Percentiles rank a stretch among this genome's conserved stretches.
Evolutionary conservation across 2,329 filamentous ascomycete genomes (phyloP).

Genomic region (Pyrenophora tritici-repentis): DNA sequence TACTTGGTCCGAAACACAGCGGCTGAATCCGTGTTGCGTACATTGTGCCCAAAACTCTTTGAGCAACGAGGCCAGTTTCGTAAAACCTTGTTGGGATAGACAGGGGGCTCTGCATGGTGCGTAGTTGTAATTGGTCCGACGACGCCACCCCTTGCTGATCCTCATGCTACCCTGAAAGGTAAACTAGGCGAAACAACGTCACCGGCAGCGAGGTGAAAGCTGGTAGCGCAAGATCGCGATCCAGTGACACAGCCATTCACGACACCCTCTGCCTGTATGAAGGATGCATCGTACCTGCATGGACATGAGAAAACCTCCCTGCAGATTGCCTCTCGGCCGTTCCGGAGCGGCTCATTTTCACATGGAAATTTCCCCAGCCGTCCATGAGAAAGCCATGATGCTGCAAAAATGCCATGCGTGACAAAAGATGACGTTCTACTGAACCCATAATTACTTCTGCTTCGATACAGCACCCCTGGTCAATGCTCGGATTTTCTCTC

Average conservation of each 20-base stretch:
- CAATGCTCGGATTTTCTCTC: not conserved
- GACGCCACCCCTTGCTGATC: constrained; percentile 22
- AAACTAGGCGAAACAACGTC: constrained; percentile 37
- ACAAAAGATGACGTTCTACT: constrained; percentile 19
- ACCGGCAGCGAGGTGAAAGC: constrained; percentile 21
- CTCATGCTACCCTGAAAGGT: constrained; percentile 12
- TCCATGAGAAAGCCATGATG: constrained; percentile 17
- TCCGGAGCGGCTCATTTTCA: constrained; percentile 6
- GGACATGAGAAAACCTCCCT: constrained; percentile 5
- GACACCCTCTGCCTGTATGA: constrained; percentile 21
- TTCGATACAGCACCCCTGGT: constrained; percentile 1
- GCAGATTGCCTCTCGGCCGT: not conserved
- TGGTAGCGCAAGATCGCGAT: constrained; percentile 32
- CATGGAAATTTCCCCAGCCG: constrained; percentile 5
- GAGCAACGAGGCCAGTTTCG: constrained; percentile 12
- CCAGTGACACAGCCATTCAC: constrained; percentile 15
- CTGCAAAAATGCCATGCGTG: constrained; percentile 10
- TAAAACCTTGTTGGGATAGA: constrained; percentile 16
- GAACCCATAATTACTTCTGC: constrained; percentile 7
- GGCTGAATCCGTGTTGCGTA: constrained; percentile 25
- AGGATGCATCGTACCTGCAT: constrained; percentile 34
- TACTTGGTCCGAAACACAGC: constrained; percentile 12
- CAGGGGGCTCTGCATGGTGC: not conserved
- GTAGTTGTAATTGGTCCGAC: constrained; percentile 28
- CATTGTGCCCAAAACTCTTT: constrained; percentile 12